Percentiles rank a stretch among this genome's conserved stretches.
Conservation (phyloP, 1,139 yeast species). For the Kluyveromyces sp. region DNA sequence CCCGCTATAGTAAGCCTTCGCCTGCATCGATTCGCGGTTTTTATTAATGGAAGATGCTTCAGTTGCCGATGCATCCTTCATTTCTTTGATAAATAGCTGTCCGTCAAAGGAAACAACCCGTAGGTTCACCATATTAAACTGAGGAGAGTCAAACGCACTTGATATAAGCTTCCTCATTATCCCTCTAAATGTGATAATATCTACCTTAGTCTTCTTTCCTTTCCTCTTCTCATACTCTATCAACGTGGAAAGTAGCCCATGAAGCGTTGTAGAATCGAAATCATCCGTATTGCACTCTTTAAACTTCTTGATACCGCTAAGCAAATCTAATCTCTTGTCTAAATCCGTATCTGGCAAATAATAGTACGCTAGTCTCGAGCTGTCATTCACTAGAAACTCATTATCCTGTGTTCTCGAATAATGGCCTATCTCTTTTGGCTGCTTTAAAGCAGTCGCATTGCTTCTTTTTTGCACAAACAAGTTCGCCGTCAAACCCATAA, state of each 20-base stretch:
- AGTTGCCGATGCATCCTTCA: slow-evolving; percentile 33
- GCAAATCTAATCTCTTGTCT: slow-evolving; percentile 47
- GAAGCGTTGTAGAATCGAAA: slow-evolving; percentile 41
- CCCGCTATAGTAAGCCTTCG: slow-evolving; percentile 45
- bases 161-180: slow-evolving; percentile 40
- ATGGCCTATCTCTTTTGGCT: slow-evolving; percentile 26
- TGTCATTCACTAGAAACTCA: slow-evolving; percentile 36
- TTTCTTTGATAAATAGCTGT: slow-evolving; percentile 72
- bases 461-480: slow-evolving; percentile 21
- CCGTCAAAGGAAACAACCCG: slow-evolving; percentile 68
- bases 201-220: slow-evolving; percentile 45
- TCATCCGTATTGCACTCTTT: slow-evolving; percentile 41
- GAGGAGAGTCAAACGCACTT: slow-evolving; percentile 24
- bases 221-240: slow-evolving; percentile 45
- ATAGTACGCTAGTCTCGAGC: slow-evolving; percentile 52
- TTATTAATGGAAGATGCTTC: slow-evolving; percentile 9
- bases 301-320: slow-evolving; percentile 56
- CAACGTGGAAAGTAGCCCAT: slow-evolving; percentile 50
- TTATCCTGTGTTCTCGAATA: slow-evolving; percentile 24
- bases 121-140: slow-evolving; percentile 46
- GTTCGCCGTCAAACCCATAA: slow-evolving; percentile 4
- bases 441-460: slow-evolving; percentile 24
- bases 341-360: slow-evolving; percentile 68
- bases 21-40: slow-evolving; percentile 36
- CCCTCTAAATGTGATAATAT: slow-evolving; percentile 80